Conservation (phyloP, 1,284 basidiomycete genomes). For the Laetiporus sulphureus region DNA sequence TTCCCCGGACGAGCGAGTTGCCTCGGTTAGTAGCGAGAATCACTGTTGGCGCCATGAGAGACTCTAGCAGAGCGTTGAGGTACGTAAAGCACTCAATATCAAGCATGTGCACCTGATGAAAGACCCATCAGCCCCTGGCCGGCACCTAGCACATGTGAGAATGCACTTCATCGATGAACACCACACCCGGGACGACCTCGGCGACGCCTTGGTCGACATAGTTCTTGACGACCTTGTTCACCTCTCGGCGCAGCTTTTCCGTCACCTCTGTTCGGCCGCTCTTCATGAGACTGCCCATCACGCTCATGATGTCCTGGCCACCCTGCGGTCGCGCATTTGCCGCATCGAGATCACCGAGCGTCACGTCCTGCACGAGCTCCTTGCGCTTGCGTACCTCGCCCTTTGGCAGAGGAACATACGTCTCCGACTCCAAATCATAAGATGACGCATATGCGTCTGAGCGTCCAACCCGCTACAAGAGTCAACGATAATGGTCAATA, state of each 20-base stretch:
- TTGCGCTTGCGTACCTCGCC: conserved; percentile 98
- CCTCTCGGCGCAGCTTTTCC: conserved; percentile 91
- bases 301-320: conserved; percentile 98
- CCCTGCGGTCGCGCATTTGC: conserved; percentile 94
- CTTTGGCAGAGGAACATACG: conserved; percentile 96
- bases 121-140: not conserved
- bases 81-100: conserved; percentile 99
- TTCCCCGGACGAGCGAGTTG: conserved; percentile 87
- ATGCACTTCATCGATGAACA: conserved; percentile 95
- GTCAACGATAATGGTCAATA: conserved; percentile 4
- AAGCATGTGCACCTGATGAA: too few species aligned
- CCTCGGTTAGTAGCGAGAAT: conserved; percentile 96
- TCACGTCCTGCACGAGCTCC: conserved; percentile 96
- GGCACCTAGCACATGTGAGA: not conserved
- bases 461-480: conserved; percentile 85
- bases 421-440: conserved; percentile 97
- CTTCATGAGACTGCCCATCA: conserved; percentile 96
- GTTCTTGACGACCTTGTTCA: conserved; percentile 96
- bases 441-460: conserved; percentile 98
- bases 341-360: conserved; percentile 93
- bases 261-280: conserved; percentile 94
- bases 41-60: conserved; percentile 94
- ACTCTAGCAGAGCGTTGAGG: conserved; percentile 93
- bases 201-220: conserved; percentile 99
- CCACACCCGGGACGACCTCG: conserved; percentile 94